Conservation (phyloP, 352 stramenopile species). For the Pythium rishiriense region DNA sequence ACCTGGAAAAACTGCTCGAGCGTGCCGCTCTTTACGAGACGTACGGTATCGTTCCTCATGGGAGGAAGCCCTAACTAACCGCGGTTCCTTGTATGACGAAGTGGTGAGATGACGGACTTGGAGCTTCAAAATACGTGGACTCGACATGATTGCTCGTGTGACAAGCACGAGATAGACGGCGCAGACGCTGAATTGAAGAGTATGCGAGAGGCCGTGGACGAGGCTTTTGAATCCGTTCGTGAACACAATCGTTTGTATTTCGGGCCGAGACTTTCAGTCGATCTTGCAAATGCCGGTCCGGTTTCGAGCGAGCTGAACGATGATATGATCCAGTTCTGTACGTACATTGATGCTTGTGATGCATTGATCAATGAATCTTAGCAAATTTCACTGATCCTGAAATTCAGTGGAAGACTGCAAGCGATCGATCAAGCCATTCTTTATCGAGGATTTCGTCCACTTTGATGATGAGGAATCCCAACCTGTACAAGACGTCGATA, state of each 20-base stretch:
- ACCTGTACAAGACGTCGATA: background rate
- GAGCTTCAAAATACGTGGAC: slow-evolving; percentile 27
- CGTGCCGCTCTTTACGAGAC: slow-evolving; percentile 19
- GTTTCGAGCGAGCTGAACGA: background rate
- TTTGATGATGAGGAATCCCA: slow-evolving; percentile 10
- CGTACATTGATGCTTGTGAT: background rate
- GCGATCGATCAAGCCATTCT: slow-evolving; percentile 39
- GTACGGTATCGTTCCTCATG: background rate
- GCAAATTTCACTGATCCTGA: background rate
- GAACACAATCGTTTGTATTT: slow-evolving; percentile 11
- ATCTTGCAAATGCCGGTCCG: background rate
- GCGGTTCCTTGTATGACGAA: background rate
- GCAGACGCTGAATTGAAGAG: slow-evolving; percentile 12
- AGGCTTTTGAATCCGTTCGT: slow-evolving; percentile 12
- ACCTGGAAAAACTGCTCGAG: slow-evolving; percentile 21
- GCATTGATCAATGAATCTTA: background rate
- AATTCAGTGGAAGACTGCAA: slow-evolving; percentile 28
- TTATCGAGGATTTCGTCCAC: slow-evolving; percentile 36
- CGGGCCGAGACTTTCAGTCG: slow-evolving; percentile 2
- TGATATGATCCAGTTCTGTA: slow-evolving; percentile 17
- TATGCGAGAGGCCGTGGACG: slow-evolving; percentile 4
- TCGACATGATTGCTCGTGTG: slow-evolving; percentile 2
- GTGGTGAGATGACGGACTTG: slow-evolving; percentile 15
- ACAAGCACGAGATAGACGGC: slow-evolving; percentile 11
- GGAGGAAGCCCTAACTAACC: background rate